Percentiles rank a stretch among this genome's conserved stretches.
These are phyloP conservation scores for Scenedesmus sp. DNA, from an alignment of 163 green algal species.

Conservation along the genomic window DNA sequence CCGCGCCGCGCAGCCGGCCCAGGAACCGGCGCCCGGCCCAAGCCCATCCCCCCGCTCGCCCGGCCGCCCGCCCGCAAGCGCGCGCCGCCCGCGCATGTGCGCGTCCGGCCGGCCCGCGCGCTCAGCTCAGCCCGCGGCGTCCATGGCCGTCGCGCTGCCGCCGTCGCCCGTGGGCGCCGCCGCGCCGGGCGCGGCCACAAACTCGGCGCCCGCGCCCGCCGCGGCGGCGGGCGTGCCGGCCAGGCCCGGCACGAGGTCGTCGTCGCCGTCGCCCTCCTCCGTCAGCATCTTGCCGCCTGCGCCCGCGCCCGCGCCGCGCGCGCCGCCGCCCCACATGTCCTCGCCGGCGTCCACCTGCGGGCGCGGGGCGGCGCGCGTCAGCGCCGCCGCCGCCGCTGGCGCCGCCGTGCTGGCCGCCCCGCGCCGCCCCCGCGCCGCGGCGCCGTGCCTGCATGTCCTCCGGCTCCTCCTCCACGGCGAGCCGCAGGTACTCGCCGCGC, in stretches of 20 bases:
- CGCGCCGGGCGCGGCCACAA: slow-evolving; percentile 27
- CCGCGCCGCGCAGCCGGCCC: too few relatives aligned
- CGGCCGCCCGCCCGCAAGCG: too few relatives aligned
- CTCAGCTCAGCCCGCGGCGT: too few relatives aligned
- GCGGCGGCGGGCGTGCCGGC: not conserved
- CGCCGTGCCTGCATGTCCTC: slow-evolving; percentile 66
- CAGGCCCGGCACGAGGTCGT: slow-evolving; percentile 26
- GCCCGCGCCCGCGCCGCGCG: slow-evolving; percentile 1
- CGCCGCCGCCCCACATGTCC: slow-evolving; percentile 19
- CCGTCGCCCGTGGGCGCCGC: too few relatives aligned
- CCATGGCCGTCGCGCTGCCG: too few relatives aligned
- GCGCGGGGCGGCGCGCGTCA: too few relatives aligned
- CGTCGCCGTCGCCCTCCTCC: slow-evolving; percentile 22
- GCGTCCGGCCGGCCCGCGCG: too few relatives aligned
- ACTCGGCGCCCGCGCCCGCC: slow-evolving; percentile 20
- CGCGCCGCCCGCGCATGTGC: too few relatives aligned
- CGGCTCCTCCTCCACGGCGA: slow-evolving; percentile 93
- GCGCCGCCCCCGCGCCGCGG: not conserved
- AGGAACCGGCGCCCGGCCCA: too few relatives aligned
- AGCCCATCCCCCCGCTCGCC: too few relatives aligned
- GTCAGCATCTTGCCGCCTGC: slow-evolving; percentile 41
- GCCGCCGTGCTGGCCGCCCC: too few relatives aligned
- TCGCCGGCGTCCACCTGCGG: slow-evolving; percentile 32
- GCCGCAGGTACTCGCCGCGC: slow-evolving; percentile 61
- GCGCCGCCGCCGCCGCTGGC: too few relatives aligned